Evolutionary conservation across 495 filamentous ascomycete species (phyloP).

Genomic region (Aeminium ludgeri): DNA sequence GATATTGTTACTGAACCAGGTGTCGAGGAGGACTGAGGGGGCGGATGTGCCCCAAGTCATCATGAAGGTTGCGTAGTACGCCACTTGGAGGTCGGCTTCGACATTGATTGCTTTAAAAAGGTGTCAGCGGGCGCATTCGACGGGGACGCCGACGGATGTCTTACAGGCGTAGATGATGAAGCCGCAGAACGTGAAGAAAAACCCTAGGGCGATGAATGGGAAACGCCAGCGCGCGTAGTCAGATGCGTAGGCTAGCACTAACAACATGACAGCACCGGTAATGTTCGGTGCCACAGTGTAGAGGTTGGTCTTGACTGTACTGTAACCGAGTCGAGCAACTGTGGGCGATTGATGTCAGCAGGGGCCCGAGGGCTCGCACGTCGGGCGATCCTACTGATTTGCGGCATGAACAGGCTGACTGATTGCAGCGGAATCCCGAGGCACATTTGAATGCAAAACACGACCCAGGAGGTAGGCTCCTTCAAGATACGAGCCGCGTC

Average conservation of each 20-base stretch:
- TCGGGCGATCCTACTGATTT: constrained; percentile 29
- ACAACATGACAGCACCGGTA: constrained; percentile 46
- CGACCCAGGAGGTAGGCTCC: constrained; percentile 42
- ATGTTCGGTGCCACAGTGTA: constrained; percentile 60
- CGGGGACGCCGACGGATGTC: not conserved
- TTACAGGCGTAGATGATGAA: constrained; percentile 51
- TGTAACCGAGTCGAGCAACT: constrained; percentile 42
- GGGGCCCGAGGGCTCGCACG: too few species aligned
- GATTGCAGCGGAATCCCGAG: constrained; percentile 60
- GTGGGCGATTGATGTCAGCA: too few species aligned
- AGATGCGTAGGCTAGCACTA: constrained; percentile 50
- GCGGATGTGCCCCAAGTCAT: constrained; percentile 53
- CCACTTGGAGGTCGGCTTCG: constrained; percentile 37
- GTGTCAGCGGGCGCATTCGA: constrained; percentile 22
- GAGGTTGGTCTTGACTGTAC: constrained; percentile 53
- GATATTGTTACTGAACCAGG: constrained; percentile 68
- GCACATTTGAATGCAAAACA: constrained; percentile 54
- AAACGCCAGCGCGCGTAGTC: constrained; percentile 51
- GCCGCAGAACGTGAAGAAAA: constrained; percentile 55
- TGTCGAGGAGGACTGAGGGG: constrained; percentile 35
- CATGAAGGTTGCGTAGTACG: constrained; percentile 68
- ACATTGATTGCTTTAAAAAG: constrained; percentile 39
- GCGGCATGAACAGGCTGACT: constrained; percentile 55
- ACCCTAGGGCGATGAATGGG: constrained; percentile 56
- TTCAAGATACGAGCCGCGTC: constrained; percentile 48